Base-by-base conservation (phyloP, 257 asterid genomes). In the Marsdenia floribunda region DNA sequence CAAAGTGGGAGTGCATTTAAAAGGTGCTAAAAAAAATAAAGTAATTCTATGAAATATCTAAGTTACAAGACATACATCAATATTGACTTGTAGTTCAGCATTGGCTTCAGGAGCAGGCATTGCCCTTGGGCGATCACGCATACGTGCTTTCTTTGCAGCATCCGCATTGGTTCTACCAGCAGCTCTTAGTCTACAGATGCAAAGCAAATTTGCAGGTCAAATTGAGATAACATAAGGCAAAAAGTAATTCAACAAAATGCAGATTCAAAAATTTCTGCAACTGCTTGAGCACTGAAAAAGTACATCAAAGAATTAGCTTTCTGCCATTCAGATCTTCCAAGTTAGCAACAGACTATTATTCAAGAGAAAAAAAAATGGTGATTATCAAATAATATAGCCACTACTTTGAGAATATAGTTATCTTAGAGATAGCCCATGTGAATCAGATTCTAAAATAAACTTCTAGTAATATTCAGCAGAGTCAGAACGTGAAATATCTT, bases 61-160 rank as follows among this genome's bases (percentile, higher is more conserved):
- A n/a, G n/a, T n/a, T n/a, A n/a, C 29, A 61, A 70, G 74, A 58
- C 96, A 50, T 89, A 90, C 97, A 77, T 92, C 96, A 73, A 92
- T 87, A 82, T 90, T 92, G 78, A 83, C 68, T 83, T 90, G 96
- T 80, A 92, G 86, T 86, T 92, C 96, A 24, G 96, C 96, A 68
- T 90, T 92, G 86, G 96, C 96, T 80, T 89, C 96, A 18, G 93
- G 96, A 73, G 91, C 96, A 79, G 95, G 89, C 14, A 85, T 77
- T 50, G 85, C 92, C 81, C 90, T 85, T 63, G 82, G 83, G 73
- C 93, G 84, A 59, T 90, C 93, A 42, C 96, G 92, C 57, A 84
- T 21, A 64, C 96, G 90, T n/a, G 84, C 71, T 87, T 86, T 92
- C 88, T 82, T 87, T 9, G 71, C 83, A 67, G 84, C 86, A 12